Conservation (phyloP, 2,329 filamentous ascomycete species). For the Microdochium bolleyi region DNA sequence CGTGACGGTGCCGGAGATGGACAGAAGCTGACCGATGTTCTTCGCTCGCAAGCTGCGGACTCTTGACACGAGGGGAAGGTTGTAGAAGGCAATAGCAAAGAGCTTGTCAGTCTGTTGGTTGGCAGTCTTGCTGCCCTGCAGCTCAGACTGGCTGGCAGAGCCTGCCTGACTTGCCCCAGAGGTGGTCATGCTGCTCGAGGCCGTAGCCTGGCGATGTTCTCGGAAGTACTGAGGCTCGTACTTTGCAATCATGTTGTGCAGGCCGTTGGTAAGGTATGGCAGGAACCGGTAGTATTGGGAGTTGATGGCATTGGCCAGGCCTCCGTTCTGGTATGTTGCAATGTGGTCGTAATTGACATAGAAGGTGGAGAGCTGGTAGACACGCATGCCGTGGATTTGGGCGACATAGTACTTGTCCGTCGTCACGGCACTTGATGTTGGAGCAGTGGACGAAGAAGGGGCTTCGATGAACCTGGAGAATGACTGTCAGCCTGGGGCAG, state of each 20-base stretch:
- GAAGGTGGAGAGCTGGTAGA: constrained; percentile 71
- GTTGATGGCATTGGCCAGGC: constrained; percentile 77
- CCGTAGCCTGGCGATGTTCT: constrained; percentile 79
- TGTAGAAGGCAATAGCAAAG: constrained; percentile 89
- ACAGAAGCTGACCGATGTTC: constrained; percentile 87
- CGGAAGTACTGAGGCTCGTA: constrained; percentile 92
- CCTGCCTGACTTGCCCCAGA: constrained; percentile 57
- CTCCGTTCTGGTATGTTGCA: constrained; percentile 65
- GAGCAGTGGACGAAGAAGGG: constrained; percentile 51
- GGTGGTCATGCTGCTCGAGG: constrained; percentile 63
- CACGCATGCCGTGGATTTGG: constrained; percentile 70
- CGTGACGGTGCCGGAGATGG: constrained; percentile 94
- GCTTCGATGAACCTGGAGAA: constrained; percentile 57
- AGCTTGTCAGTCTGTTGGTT: constrained; percentile 97
- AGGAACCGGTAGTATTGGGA: constrained; percentile 92
- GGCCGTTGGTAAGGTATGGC: constrained; percentile 78
- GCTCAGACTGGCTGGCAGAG: constrained; percentile 55
- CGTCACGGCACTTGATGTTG: constrained; percentile 61
- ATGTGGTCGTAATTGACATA: constrained; percentile 87
- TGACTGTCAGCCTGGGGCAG: background rate
- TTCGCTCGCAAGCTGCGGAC: constrained; percentile 79
- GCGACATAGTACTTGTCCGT: constrained; percentile 81
- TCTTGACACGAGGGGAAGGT: constrained; percentile 78
- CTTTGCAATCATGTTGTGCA: constrained; percentile 91
- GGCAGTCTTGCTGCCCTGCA: constrained; percentile 63